Conservation (phyloP, 345 rosid genomes). For the Brassica nigra region DNA sequence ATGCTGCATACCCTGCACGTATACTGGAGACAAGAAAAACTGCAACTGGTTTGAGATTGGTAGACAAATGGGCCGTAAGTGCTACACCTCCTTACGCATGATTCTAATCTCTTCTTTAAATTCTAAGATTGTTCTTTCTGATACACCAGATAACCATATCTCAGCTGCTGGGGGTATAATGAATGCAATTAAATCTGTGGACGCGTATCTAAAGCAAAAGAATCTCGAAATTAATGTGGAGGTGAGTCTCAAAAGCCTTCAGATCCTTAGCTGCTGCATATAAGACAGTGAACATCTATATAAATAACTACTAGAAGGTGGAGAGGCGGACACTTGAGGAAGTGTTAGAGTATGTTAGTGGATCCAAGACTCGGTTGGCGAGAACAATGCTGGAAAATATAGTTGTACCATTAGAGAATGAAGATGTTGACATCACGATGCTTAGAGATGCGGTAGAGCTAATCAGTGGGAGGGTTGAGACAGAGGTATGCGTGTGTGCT, state of each 20-base stretch:
- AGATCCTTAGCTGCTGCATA: not conserved
- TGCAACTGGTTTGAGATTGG: slow-evolving; percentile 72
- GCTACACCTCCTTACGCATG: no score
- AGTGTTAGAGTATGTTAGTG: slow-evolving; percentile 61
- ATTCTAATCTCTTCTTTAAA: not conserved
- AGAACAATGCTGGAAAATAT: slow-evolving; percentile 94
- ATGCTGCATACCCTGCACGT: slow-evolving; percentile 81
- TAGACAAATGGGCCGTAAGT: no score
- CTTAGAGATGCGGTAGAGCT: slow-evolving; percentile 70
- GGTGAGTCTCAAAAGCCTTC: slow-evolving; percentile 48
- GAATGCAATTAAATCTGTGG: slow-evolving; percentile 74
- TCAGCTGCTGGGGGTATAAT: slow-evolving; percentile 85
- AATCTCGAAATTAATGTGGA: slow-evolving; percentile 89
- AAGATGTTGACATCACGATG: slow-evolving; percentile 81
- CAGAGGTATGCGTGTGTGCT: slow-evolving; percentile 57
- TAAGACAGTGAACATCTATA: not conserved
- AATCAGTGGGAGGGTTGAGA: slow-evolving; percentile 71
- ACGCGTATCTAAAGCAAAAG: slow-evolving; percentile 58
- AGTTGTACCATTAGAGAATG: slow-evolving; percentile 80
- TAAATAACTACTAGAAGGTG: slow-evolving; percentile 46
- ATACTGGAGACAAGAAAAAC: slow-evolving; percentile 94
- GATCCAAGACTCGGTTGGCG: slow-evolving; percentile 60
- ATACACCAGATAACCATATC: slow-evolving; percentile 78
- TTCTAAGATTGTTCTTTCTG: slow-evolving; percentile 30
- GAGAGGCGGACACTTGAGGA: slow-evolving; percentile 89